Evolutionary conservation across 345 rosid genomes (phyloP).

Genomic region (Acer campestre): DNA sequence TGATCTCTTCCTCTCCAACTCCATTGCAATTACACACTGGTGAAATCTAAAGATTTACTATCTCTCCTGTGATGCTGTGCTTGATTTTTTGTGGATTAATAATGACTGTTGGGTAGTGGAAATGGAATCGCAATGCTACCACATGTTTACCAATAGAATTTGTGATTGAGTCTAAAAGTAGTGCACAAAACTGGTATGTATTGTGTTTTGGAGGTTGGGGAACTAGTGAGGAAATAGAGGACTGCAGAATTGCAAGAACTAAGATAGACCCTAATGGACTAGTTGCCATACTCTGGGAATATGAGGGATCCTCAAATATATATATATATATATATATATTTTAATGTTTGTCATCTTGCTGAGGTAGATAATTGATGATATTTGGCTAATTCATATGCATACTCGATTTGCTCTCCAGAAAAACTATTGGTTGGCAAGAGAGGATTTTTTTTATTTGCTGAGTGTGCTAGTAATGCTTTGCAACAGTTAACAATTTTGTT

Average conservation of each 20-base stretch:
- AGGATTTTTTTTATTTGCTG: neutral
- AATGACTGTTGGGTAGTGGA: neutral
- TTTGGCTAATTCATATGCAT: neutral
- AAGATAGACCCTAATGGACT: constrained; percentile 4
- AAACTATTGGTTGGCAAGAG: neutral
- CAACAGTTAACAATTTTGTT: constrained; percentile 12
- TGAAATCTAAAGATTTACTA: neutral
- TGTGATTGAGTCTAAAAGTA: neutral
- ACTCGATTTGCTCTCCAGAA: neutral
- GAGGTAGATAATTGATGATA: neutral
- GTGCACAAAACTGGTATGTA: neutral
- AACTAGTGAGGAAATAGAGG: neutral
- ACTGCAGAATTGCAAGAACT: neutral
- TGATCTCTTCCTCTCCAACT: constrained; percentile 4
- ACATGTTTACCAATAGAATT: neutral
- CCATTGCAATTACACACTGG: neutral
- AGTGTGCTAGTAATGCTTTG: neutral
- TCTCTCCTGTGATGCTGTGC: neutral
- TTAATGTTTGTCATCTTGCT: neutral
- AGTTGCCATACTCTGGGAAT: neutral
- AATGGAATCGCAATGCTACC: neutral
- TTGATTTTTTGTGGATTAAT: neutral
- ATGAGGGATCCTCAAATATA: neutral
- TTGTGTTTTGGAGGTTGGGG: neutral
- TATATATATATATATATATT: too few species aligned